Evolutionary conservation across 257 asterid genomes (phyloP), one percentile per base, ranked within the genome.

Genomic region (Scutellaria baicalensis): DNA sequence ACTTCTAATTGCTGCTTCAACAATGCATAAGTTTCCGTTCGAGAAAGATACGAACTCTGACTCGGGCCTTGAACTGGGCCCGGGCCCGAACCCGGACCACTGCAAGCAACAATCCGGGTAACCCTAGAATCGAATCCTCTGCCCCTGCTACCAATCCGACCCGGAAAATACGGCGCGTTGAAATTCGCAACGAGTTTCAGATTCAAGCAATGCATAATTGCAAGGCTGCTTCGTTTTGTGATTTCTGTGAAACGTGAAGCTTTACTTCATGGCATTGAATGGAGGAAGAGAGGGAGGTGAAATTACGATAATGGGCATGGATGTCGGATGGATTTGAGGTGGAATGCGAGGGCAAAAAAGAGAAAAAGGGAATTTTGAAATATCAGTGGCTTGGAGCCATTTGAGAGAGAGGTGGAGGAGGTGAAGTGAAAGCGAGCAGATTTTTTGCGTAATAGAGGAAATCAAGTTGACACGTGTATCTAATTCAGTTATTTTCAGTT

Each of bases 1-100:
- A 88, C 87, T 75, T 85, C 91, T 86, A 92, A 59, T 70, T 90
- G 92, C 76, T 89, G 95, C 84, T 89, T 92, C 86, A 92, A 57
- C 65, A 86, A 60, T 44, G 92, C 89, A 68, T 88, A 89, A 2
- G 92, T 88, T 67, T 92, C 89, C 48, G 83, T 77, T 55, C 87
- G 81, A 21, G 95, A 83, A 9, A 86, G 78, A 33, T 31, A 69
- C 60, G 95, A 79, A 59, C 80, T 74, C 69, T 44, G 81, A 36
- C 72, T 81, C 59, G 73, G 38, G 27, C 74, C 86, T 33, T 62
- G 73, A 72, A 31, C 77, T 42, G 83, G 60, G 12, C 77, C 82
- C 9, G 80, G 47, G 44, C 75, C 76, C 58, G 84, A 64, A 70
- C 82, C 84, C 72, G 75, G 77, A 6, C 60, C 52, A 47, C 76